Percentiles rank a stretch among this genome's conserved stretches.
These are phyloP conservation scores for Globisporangium cylindrosporum DNA, from an alignment of 352 stramenopile genomes.

Conservation along the genomic window DNA sequence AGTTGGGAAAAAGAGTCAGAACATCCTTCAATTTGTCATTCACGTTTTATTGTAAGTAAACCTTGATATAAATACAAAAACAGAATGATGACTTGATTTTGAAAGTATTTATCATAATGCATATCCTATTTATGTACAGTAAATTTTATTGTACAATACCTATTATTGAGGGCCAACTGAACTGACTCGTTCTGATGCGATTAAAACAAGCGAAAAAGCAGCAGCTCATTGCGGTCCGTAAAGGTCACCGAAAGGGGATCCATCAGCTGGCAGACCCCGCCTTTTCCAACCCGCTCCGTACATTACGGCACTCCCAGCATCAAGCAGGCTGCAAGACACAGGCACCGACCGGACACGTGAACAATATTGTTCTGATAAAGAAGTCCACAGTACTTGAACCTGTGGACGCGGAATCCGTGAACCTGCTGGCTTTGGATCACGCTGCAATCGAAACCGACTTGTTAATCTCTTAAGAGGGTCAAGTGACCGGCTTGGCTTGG, in stretches of 20 bases:
- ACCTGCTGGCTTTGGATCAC: constrained; percentile 12
- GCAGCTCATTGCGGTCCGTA: neutral
- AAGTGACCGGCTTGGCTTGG: neutral
- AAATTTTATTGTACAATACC: neutral
- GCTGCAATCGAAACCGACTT: neutral
- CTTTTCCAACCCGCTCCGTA: constrained; percentile 9
- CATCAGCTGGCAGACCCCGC: constrained; percentile 10
- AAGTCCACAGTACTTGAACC: neutral
- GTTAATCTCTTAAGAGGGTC: neutral
- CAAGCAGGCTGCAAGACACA: neutral
- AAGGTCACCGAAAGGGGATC: constrained; percentile 5
- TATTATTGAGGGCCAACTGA: neutral
- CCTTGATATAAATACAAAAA: neutral
- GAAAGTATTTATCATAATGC: neutral
- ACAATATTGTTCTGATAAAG: neutral
- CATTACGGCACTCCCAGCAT: neutral
- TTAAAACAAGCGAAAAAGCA: neutral
- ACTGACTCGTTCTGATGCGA: neutral
- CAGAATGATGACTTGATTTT: neutral
- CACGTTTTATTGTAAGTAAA: neutral
- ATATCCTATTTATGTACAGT: neutral
- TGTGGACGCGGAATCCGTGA: constrained; percentile 7
- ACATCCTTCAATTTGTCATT: neutral
- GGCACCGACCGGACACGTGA: neutral
- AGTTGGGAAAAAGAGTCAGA: neutral